Evolutionary conservation across 2,329 filamentous ascomycete genomes (phyloP).

Genomic region (Arthrobotrys sinensis): DNA sequence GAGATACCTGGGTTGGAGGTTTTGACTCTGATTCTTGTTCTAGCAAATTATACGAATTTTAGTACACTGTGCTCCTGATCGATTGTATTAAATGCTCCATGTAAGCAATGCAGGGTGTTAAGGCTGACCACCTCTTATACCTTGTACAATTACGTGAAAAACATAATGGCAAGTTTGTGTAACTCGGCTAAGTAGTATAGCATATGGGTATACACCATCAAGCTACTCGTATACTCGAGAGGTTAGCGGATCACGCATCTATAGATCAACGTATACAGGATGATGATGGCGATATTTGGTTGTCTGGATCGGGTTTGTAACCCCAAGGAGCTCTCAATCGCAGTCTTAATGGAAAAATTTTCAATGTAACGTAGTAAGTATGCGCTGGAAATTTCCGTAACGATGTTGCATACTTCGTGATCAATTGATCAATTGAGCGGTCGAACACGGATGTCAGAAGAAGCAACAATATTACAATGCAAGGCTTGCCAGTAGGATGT

Average conservation of each 20-base stretch:
- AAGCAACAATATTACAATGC: neutral
- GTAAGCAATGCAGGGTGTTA: neutral
- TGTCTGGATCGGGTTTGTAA: too few species aligned
- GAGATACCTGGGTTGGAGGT: too few species aligned
- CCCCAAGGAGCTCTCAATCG: too few species aligned
- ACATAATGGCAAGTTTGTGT: neutral
- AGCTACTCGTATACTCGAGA: too few species aligned
- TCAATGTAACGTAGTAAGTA: neutral
- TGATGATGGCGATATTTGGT: too few species aligned
- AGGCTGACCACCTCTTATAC: neutral
- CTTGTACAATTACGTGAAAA: neutral
- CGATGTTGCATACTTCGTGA: neutral
- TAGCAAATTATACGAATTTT: too few species aligned
- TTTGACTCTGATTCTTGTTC: too few species aligned
- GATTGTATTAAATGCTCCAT: neutral
- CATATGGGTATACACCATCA: too few species aligned
- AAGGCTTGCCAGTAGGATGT: neutral
- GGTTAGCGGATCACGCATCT: too few species aligned
- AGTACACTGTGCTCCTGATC: too few species aligned
- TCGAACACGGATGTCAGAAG: neutral
- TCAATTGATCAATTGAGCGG: neutral
- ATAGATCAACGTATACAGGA: too few species aligned
- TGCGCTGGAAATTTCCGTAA: neutral
- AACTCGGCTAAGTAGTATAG: neutral
- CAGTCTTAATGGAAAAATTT: neutral